phyloP scores from a whole-genome alignment of 495 filamentous ascomycete species.

The Penicillium diatomitis region DNA sequence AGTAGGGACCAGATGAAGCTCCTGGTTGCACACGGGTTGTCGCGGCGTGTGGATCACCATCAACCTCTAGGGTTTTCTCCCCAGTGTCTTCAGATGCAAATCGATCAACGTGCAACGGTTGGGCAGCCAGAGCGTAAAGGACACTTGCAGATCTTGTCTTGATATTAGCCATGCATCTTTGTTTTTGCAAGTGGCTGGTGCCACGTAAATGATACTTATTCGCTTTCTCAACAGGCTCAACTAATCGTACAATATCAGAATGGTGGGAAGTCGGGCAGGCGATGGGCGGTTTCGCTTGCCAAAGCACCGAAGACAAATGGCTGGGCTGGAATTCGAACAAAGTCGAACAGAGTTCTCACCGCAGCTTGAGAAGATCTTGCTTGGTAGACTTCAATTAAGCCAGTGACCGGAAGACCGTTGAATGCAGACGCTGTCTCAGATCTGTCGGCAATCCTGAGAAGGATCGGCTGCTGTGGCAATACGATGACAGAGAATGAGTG shows the following conservation, averaged over 20 bases:
- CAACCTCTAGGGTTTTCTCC: constrained; percentile 5
- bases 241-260: too few species aligned
- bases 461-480: background rate
- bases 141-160: constrained; percentile 21
- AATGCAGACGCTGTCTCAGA: constrained; percentile 21
- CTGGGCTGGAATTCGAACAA: background rate
- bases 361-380: background rate
- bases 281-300: too few species aligned
- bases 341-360: background rate
- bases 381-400: background rate
- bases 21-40: constrained; percentile 23
- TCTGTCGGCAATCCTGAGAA: constrained; percentile 5
- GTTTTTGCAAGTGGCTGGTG: background rate
- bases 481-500: background rate
- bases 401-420: constrained; percentile 8
- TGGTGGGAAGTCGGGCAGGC: background rate
- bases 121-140: constrained; percentile 10
- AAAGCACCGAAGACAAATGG: too few species aligned
- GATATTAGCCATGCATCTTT: constrained; percentile 11
- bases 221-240: too few species aligned
- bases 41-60: constrained; percentile 19
- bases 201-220: too few species aligned
- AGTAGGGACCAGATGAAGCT: constrained; percentile 4
- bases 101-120: constrained; percentile 11
- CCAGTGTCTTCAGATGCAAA: background rate